Percentiles rank a stretch among this genome's conserved stretches.
Conservation (phyloP, 192 early-diverging fungal genomes). For the Backusella liffmaniae region DNA sequence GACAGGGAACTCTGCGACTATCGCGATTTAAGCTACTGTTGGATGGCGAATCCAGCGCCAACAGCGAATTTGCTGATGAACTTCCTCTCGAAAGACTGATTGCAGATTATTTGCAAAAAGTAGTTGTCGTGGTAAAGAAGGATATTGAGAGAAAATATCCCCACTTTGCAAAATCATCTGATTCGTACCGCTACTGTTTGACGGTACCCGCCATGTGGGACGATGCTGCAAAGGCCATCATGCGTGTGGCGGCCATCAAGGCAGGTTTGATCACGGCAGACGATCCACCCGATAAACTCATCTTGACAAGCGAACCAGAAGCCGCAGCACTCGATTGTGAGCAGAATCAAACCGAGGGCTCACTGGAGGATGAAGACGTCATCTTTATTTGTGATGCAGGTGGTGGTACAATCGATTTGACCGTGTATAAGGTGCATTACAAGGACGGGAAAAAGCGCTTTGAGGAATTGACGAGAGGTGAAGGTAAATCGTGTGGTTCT, state of each 20-base stretch:
- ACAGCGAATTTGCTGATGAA: background rate
- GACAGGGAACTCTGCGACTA: background rate
- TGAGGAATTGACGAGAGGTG: constrained; percentile 40
- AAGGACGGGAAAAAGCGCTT: constrained; percentile 29
- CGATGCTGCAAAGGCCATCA: constrained; percentile 50
- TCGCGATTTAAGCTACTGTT: background rate
- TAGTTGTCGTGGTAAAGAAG: background rate
- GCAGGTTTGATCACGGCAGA: constrained; percentile 49
- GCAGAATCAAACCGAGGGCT: constrained; percentile 46
- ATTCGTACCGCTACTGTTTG: constrained; percentile 29
- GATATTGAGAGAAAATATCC: background rate
- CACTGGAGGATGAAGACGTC: constrained; percentile 44
- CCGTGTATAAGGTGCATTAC: constrained; percentile 45
- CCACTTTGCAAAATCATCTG: background rate
- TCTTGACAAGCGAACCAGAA: constrained; percentile 52
- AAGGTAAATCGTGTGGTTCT: constrained; percentile 50
- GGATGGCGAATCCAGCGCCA: background rate
- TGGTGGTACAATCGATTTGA: constrained; percentile 57
- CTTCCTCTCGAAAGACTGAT: background rate
- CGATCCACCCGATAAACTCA: constrained; percentile 45
- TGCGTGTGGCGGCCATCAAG: constrained; percentile 51
- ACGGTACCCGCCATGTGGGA: constrained; percentile 57
- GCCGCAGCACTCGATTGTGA: constrained; percentile 58
- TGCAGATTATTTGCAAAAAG: background rate
- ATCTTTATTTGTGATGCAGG: constrained; percentile 61